Evolutionary conservation across 2,329 filamentous ascomycete species (phyloP), one percentile per base, ranked within the genome.

Genomic region (Fusarium devonianum): DNA sequence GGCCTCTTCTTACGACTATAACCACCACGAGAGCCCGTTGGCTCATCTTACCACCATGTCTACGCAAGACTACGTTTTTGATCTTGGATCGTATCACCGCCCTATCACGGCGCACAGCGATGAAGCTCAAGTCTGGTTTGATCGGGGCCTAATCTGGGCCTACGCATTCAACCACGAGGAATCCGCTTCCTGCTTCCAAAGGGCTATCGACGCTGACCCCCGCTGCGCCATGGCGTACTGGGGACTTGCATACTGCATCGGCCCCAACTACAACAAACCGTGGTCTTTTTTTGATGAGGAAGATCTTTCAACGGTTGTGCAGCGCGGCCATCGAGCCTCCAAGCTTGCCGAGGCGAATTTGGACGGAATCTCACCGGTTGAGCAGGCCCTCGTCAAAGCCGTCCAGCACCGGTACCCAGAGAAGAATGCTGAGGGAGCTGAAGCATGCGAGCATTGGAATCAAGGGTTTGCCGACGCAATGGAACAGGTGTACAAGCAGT

Each of bases 161-260:
- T 92, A 88, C 67, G 86, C 76, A 16, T 92, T 92, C 74, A 90
- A 92, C 65, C 88, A 91, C 64, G 85, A 87, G 58, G 88, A 91
- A 67, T 81, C 86, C 0, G 79, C 78, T 4, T 72, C 71, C 29
- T 90, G 87, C 70, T 90, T 89, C 61, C 73, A 84, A 60, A 72
- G 74, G 7, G 85, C 84, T n/a, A 78, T 83, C 22, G 67, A 69
- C 1, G 65, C 74, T 35, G 87, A 90, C 53, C 53, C 71, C 0
- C 55, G 67, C 2, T 88, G 82, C 48, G 78, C 80, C 21, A 83
- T 89, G 75, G 85, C 83, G 3, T 80, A 87, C 62, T 90, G 87
- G 86, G 87, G 87, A 0, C 71, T 88, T 4, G 85, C 89, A 0
- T 92, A 88, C 66, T 77, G 85, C 2, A 72, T 89, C 0, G 89